Base-by-base conservation (phyloP, 441 rosid genomes). In the Populus tomentosa region DNA sequence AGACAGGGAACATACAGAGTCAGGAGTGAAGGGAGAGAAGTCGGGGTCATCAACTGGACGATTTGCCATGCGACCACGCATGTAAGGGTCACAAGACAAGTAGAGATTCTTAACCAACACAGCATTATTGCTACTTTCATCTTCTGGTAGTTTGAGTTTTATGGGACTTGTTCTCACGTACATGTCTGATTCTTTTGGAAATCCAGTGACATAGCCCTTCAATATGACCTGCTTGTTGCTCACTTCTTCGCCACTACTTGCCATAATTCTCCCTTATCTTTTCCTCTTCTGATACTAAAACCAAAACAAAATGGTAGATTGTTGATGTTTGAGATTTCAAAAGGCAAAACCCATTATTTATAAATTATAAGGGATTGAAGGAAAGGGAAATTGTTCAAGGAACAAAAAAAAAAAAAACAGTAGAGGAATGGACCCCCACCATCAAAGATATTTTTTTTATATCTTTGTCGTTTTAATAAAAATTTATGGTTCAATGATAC, bases 41-140 rank as follows among this genome's bases (percentile, higher is more conserved):
- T 70, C n/a, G 42, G 82, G 62, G 73, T 72, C 67, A 10, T 33
- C 42, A 10, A 75, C 24, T 13, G 73, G 69, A 14, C 0, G 6
- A 0, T 59, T 26, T 11, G 21, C 46, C 90, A 88, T 84, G 21
- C 89, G 87, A 70, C 78, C 80, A 23, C 90, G 81, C 90, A 88
- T 82, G 86, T 89, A 89, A 69, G 93, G 93, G 73, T 89, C 93
- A 62, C 91, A 88, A 24, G 93, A 88, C 42, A 89, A 83, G 79
- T 80, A 88, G 10, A 89, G 86, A 76, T 86, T 88, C 86, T 89
- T 87, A 35, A 89, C 86, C 28, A 85, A 66, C 24, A 90, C 77
- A 16, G 88, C 85, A 0, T 79, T 78, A 0, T 86, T 82, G 8
- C 89, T 46, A 13, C 18, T 46, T 13, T 46, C 53, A 11, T 46